Percentiles rank a stretch among this genome's conserved stretches.
phyloP scores from a whole-genome alignment of 495 filamentous ascomycete species.

The Xylaria acuta region DNA sequence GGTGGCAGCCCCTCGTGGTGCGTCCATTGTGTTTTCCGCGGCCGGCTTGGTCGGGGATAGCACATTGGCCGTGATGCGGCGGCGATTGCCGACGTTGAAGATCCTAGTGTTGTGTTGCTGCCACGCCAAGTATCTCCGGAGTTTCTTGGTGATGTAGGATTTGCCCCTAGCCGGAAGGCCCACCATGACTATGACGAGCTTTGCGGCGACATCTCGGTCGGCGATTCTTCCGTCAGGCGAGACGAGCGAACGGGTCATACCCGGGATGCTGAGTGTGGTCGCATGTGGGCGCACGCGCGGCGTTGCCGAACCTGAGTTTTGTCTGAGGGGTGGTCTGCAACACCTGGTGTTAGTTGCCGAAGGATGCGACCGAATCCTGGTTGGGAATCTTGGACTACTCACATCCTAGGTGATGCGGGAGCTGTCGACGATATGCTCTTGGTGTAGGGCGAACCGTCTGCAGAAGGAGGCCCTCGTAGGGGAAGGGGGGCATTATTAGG shows the following conservation, averaged over 20 bases:
- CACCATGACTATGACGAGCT: conserved; percentile 98
- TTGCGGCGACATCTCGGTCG: conserved; percentile 88
- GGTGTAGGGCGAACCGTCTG: conserved; percentile 54
- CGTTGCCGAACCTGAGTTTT: conserved; percentile 66
- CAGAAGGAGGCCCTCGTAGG: conserved; percentile 36
- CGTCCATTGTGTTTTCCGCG: conserved; percentile 39
- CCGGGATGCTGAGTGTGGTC: conserved; percentile 85
- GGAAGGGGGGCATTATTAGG: conserved; percentile 25
- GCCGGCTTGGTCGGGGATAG: conserved; percentile 37
- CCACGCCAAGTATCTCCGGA: conserved; percentile 94
- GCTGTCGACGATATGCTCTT: conserved; percentile 61
- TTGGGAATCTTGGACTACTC: conserved; percentile 30
- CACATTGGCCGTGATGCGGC: conserved; percentile 76
- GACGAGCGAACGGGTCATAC: conserved; percentile 87
- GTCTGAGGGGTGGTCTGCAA: conserved; percentile 58
- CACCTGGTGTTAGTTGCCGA: conserved; percentile 20
- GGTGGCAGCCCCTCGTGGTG: conserved; percentile 52
- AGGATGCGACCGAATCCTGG: background rate
- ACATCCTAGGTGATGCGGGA: conserved; percentile 61
- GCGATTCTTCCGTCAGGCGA: conserved; percentile 95
- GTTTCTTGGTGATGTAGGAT: conserved; percentile 98
- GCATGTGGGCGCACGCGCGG: conserved; percentile 72
- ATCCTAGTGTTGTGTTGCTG: conserved; percentile 93
- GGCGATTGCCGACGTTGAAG: conserved; percentile 94
- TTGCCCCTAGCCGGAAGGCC: conserved; percentile 94